Base-by-base conservation (phyloP, 1,284 basidiomycete species). In the Jaminaea rosea region DNA sequence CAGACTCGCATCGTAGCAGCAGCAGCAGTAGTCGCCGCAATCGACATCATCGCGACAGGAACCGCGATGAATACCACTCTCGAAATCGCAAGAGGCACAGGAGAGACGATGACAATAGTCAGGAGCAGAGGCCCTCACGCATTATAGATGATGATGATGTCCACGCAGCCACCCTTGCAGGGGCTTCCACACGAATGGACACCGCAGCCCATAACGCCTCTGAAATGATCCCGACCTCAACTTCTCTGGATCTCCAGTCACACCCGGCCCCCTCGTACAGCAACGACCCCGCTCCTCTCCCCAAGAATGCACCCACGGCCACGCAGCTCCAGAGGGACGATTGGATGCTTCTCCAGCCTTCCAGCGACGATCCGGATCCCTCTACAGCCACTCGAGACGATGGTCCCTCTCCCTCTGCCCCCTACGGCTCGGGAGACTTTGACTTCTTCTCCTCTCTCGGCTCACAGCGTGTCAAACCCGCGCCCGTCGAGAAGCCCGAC, bases 341-440 rank as follows among this genome's bases (percentile, higher is more conserved):
- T 31, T 93, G 90, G 91, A 93, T 94, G 91, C 76, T 88, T n/a
- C 63, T 77, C 4, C 36, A 32, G 4, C n/a, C n/a, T n/a, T n/a
- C n/a, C n/a, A n/a, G n/a, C n/a, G n/a, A 29, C 8, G 45, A 46
- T 3, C 1, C 24, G 23, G 13, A 26, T 21, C 3, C 44, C n/a
- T 9, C 17, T 42, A 39, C 24, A 28, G 13, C 17, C n/a, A 55
- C 41, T 54, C 48, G 8, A 52, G 44, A 17, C 59, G 31, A 28
- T 49, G n/a, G 2, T 31, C 13, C 34, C 21, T 41, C 39, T 7
- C 42, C 42, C 26, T 26, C 50, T 51, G 24, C 19, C 17, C 45
- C 46, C 32, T 79, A 79, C 1, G 80, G 84, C 23, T 89, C 93
- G 10, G 52, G 48, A 26, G 53, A 49, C 1, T 34, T 41, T 0